phyloP scores from a whole-genome alignment of 2,329 filamentous ascomycete species.

The Myrmaecium sp. region DNA sequence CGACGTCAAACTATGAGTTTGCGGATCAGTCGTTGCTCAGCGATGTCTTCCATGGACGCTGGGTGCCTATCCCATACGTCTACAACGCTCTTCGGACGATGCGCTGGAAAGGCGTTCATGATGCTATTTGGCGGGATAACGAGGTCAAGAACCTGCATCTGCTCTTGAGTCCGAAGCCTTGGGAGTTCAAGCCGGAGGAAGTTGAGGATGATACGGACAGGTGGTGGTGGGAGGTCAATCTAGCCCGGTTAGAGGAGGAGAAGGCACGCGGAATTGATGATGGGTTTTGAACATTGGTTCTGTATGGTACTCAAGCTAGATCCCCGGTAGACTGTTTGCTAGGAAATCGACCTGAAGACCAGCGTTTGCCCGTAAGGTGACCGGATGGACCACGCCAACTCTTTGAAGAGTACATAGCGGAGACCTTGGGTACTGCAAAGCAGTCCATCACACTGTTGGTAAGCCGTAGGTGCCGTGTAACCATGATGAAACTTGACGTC shows the following conservation, averaged over 20 bases:
- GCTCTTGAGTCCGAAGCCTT: conserved; percentile 44
- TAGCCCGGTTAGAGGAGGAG: conserved; percentile 31
- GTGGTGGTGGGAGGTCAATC: conserved; percentile 42
- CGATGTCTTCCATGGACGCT: conserved; percentile 39
- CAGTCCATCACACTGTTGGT: too few species aligned
- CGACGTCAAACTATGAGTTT: conserved; percentile 37
- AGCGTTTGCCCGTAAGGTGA: too few species aligned
- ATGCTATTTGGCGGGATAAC: conserved; percentile 42
- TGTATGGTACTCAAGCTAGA: too few species aligned
- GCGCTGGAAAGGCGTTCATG: conserved; percentile 37
- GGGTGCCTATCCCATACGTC: conserved; percentile 41
- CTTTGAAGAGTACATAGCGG: too few species aligned
- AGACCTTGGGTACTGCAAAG: too few species aligned
- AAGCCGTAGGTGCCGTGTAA: too few species aligned
- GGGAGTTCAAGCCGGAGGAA: conserved; percentile 35
- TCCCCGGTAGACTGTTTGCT: too few species aligned
- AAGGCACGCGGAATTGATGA: conserved; percentile 31
- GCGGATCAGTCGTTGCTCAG: conserved; percentile 41
- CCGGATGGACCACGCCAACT: too few species aligned
- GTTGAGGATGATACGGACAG: conserved; percentile 29
- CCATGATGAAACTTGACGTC: too few species aligned
- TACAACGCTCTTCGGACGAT: conserved; percentile 48
- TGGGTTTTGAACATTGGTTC: conserved; percentile 34
- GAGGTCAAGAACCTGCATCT: conserved; percentile 47
- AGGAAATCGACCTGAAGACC: too few species aligned